Percentiles rank a stretch among this genome's conserved stretches.
These are phyloP conservation scores for Silene noctiflora DNA, from an alignment of 179 eudicot genomes.

Conservation along the genomic window DNA sequence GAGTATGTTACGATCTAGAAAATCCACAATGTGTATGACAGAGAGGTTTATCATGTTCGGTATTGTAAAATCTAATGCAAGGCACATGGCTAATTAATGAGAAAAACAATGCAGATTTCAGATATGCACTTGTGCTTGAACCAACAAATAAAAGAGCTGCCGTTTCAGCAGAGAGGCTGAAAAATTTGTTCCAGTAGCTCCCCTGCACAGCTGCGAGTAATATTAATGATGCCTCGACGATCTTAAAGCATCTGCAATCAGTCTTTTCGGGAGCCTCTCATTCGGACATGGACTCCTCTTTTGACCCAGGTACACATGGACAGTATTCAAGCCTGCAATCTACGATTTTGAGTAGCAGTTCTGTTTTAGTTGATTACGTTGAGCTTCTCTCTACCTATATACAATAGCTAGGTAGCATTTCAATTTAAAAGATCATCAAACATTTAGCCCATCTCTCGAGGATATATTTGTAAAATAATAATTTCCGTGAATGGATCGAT, in stretches of 20 bases:
- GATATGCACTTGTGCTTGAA: slow-evolving; percentile 88
- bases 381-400: slow-evolving; percentile 4
- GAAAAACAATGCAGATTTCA: slow-evolving; percentile 56
- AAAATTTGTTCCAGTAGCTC: slow-evolving; percentile 53
- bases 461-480: not conserved
- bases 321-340: not conserved
- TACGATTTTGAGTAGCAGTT: slow-evolving; percentile 6
- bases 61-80: not conserved
- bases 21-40: not conserved
- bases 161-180: slow-evolving; percentile 55
- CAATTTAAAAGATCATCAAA: not conserved
- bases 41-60: not conserved
- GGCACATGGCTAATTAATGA: not conserved
- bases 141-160: slow-evolving; percentile 91
- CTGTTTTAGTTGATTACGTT: not conserved
- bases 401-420: not conserved
- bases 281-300: not conserved
- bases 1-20: not conserved
- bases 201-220: not conserved
- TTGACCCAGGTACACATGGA: not conserved
- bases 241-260: not conserved
- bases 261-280: not conserved
- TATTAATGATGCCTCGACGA: not conserved
- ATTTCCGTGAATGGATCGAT: not conserved
- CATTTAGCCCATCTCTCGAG: not conserved